Evolutionary conservation across 2,329 filamentous ascomycete species (phyloP).

Genomic region (Fonsecaea multimorphosa): DNA sequence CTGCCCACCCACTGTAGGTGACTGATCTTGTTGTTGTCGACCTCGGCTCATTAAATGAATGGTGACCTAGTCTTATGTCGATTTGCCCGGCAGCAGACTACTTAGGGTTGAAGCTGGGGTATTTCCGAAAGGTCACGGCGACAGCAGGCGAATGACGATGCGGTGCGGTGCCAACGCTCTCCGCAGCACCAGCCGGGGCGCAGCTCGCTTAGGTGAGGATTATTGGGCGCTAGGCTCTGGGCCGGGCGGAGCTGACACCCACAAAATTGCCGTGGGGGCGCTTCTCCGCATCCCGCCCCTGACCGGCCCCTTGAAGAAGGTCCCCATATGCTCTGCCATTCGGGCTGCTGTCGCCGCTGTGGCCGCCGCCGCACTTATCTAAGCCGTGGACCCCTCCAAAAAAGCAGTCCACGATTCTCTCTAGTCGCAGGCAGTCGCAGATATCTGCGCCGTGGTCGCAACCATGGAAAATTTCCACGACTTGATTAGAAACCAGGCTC

Average conservation of each 20-base stretch:
- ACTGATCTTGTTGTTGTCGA: not conserved
- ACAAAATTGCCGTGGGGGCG: not conserved
- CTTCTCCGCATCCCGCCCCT: not conserved
- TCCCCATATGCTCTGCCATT: not conserved
- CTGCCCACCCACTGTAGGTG: not conserved
- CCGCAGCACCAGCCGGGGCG: too few relatives aligned
- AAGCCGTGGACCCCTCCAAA: conserved; percentile 1
- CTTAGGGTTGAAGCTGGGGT: not conserved
- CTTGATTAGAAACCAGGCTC: conserved; percentile 31
- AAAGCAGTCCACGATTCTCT: not conserved
- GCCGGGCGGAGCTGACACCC: not conserved
- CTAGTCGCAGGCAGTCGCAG: not conserved
- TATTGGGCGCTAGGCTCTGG: not conserved
- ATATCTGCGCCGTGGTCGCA: not conserved
- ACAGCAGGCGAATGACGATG: not conserved
- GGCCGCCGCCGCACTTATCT: conserved; percentile 9
- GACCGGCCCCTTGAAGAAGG: not conserved
- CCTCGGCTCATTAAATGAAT: not conserved
- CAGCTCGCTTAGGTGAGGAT: not conserved
- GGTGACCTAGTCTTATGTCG: not conserved
- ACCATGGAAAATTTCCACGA: conserved; percentile 34
- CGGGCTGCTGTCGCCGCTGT: not conserved
- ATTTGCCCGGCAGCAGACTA: not conserved
- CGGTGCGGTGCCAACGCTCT: not conserved
- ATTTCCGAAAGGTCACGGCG: not conserved